Conservation (phyloP, 2,329 filamentous ascomycete species). For the Ophiostoma tasmaniense region DNA sequence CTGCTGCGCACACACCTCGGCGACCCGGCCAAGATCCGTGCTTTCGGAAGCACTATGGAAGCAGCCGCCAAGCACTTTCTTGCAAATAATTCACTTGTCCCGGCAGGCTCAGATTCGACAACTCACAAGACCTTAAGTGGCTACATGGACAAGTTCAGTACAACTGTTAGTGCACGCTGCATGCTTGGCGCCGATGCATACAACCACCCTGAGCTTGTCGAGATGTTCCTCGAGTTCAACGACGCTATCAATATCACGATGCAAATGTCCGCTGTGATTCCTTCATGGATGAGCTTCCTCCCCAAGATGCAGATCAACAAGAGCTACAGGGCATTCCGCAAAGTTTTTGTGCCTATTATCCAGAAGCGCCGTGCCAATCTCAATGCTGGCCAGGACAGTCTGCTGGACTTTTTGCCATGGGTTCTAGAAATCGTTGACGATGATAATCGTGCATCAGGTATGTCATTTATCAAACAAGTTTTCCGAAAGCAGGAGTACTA, state of each 20-base stretch:
- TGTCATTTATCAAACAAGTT: background rate
- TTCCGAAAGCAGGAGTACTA: background rate
- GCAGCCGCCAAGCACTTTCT: constrained; percentile 12
- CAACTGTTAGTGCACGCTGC: constrained; percentile 14
- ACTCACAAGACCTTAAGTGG: constrained; percentile 3
- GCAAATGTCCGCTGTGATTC: constrained; percentile 13
- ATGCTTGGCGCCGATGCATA: constrained; percentile 15
- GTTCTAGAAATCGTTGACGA: constrained; percentile 15
- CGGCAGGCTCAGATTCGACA: background rate
- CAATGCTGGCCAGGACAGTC: constrained; percentile 4
- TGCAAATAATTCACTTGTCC: constrained; percentile 4
- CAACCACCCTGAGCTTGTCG: constrained; percentile 13
- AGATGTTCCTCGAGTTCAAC: constrained; percentile 15
- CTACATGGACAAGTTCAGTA: constrained; percentile 16
- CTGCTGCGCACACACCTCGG: constrained; percentile 14
- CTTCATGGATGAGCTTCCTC: constrained; percentile 10
- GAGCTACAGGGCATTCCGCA: constrained; percentile 14
- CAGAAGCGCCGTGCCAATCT: constrained; percentile 8
- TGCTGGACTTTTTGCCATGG: constrained; percentile 16
- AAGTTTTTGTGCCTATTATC: constrained; percentile 15
- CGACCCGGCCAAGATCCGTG: constrained; percentile 11
- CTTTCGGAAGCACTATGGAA: constrained; percentile 10
- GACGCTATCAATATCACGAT: constrained; percentile 10
- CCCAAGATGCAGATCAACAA: constrained; percentile 9
- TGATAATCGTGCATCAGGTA: constrained; percentile 11